These are phyloP conservation scores for Colletotrichum cordylinicola DNA, from an alignment of 2,329 filamentous ascomycete genomes.

Conservation along the genomic window DNA sequence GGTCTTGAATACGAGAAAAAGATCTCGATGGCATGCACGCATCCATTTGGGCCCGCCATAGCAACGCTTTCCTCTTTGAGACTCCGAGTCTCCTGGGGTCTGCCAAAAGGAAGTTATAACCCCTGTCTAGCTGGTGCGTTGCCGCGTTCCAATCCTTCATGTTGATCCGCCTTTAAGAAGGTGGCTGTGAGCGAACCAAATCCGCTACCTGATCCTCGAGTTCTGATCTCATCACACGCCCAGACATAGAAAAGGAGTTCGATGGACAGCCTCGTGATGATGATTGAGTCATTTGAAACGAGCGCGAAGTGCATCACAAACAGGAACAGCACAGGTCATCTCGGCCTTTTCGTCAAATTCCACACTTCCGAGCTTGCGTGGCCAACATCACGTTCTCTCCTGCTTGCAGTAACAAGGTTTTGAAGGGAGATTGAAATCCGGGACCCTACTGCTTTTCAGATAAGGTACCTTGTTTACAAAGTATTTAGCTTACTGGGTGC, in stretches of 20 bases:
- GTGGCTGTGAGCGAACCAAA: not conserved
- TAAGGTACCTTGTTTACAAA: not conserved
- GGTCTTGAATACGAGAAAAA: not conserved
- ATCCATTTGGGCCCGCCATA: not conserved
- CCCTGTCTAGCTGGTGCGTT: not conserved
- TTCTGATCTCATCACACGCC: not conserved
- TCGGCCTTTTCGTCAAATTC: not conserved
- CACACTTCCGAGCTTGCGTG: not conserved
- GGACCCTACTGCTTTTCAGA: not conserved
- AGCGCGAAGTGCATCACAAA: not conserved
- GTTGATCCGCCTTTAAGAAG: not conserved
- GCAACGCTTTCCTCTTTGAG: not conserved
- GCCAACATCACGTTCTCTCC: not conserved
- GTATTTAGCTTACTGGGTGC: not conserved
- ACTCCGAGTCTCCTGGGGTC: not conserved
- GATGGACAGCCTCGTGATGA: not conserved
- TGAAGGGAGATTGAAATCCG: not conserved
- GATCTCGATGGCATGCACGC: not conserved
- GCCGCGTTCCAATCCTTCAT: not conserved
- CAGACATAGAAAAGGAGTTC: not conserved
- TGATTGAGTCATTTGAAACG: not conserved
- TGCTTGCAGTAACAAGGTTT: not conserved
- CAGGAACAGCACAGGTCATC: not conserved
- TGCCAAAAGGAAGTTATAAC: not conserved
- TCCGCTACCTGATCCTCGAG: not conserved